phyloP scores from a whole-genome alignment of 768 basidiomycete species.

The Pleurotus platypus region DNA sequence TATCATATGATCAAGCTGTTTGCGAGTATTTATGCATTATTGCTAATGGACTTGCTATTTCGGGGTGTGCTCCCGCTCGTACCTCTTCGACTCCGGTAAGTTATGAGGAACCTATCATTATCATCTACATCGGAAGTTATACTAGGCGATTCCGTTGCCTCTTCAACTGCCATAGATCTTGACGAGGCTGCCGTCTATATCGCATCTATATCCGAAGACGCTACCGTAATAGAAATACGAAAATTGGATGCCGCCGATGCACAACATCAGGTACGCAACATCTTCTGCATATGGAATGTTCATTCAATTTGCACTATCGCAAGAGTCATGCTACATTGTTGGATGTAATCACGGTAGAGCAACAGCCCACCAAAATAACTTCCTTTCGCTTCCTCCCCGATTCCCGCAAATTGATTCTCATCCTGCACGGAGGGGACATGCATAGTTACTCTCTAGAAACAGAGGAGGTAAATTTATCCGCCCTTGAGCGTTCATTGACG shows the following conservation, averaged over 20 bases:
- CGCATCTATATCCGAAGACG: slow-evolving; percentile 46
- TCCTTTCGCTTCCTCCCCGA: slow-evolving; percentile 73
- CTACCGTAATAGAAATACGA: slow-evolving; percentile 58
- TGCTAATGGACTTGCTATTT: no score
- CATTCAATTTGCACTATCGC: no score
- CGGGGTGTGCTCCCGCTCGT: no score
- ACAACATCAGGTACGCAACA: not conserved
- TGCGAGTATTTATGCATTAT: no score
- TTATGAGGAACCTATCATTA: slow-evolving; percentile 59
- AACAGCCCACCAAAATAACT: slow-evolving; percentile 40
- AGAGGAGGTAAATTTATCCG: slow-evolving; percentile 37
- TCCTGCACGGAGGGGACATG: slow-evolving; percentile 83
- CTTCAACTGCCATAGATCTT: slow-evolving; percentile 53
- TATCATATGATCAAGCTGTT: no score
- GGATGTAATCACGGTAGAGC: no score
- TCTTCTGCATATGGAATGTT: no score
- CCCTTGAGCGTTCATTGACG: slow-evolving; percentile 5
- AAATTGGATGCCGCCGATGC: slow-evolving; percentile 23
- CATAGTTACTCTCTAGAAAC: slow-evolving; percentile 58
- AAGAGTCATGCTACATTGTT: no score
- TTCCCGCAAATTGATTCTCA: slow-evolving; percentile 56
- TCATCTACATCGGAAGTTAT: slow-evolving; percentile 23
- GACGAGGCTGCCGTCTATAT: slow-evolving; percentile 60
- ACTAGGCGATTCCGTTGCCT: slow-evolving; percentile 29
- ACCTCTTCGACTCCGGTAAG: slow-evolving; percentile 2